phyloP scores from a whole-genome alignment of 73 alveolate species.

The Paramecium bursaria region DNA sequence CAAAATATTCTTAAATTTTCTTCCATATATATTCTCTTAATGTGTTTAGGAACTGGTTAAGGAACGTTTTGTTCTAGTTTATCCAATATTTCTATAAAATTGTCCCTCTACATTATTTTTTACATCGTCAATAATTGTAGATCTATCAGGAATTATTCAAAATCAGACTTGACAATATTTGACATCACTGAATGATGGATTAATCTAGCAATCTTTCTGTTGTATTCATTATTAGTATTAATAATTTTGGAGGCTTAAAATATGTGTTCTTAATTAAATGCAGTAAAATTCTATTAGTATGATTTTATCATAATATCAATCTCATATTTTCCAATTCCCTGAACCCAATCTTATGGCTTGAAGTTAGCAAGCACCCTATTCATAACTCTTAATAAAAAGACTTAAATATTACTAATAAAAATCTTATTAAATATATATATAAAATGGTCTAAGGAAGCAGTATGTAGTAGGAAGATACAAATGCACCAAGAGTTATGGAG shows the following conservation, averaged over 20 bases:
- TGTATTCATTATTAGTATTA: neutral
- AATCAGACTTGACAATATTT: neutral
- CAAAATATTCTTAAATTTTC: neutral
- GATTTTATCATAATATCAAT: neutral
- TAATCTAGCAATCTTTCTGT: neutral
- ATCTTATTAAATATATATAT: no score
- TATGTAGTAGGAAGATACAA: no score
- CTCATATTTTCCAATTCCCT: no score
- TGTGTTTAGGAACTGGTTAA: neutral
- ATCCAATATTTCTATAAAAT: neutral
- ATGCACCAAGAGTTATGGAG: no score
- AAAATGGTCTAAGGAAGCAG: no score
- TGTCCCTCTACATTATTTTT: neutral
- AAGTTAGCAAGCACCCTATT: neutral
- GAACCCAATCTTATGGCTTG: neutral
- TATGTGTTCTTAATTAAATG: neutral
- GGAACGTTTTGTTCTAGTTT: neutral
- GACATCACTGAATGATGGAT: neutral
- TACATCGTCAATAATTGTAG: neutral
- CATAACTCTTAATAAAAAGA: no score
- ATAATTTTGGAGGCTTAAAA: no score
- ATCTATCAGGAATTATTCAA: neutral
- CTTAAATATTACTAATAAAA: neutral
- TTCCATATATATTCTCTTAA: neutral
- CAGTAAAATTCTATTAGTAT: no score